Evolutionary conservation across 305 asterid species (phyloP).

Genomic region (Withania somnifera): DNA sequence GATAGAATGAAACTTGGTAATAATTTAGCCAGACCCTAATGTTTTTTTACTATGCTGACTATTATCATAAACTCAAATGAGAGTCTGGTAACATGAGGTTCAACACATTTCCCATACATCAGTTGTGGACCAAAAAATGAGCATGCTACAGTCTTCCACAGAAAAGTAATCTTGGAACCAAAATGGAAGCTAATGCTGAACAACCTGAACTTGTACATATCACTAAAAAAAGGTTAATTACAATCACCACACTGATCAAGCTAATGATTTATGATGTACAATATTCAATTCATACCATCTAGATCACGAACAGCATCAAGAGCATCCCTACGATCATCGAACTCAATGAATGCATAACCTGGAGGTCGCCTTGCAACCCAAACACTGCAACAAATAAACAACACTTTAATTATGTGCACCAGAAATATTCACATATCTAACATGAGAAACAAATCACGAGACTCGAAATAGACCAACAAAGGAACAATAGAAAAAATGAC

Average conservation of each 20-base stretch:
- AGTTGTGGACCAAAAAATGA: neutral
- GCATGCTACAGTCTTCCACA: neutral
- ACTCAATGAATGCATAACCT: constrained; percentile 50
- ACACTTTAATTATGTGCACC: neutral
- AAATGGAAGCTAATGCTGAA: neutral
- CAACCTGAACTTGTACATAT: neutral
- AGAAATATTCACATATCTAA: neutral
- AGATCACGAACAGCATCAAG: constrained; percentile 35
- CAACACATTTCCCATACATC: neutral
- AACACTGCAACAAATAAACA: constrained; percentile 18
- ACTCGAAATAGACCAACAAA: neutral
- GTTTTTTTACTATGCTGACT: neutral
- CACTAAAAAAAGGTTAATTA: neutral
- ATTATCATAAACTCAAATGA: neutral
- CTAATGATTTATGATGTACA: neutral
- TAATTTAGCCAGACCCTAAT: neutral
- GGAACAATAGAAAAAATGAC: neutral
- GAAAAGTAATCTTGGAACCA: neutral
- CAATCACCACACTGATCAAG: neutral
- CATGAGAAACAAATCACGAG: neutral
- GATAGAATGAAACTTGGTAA: neutral
- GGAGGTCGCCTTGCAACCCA: constrained; percentile 60
- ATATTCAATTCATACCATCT: constrained; percentile 29
- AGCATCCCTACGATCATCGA: constrained; percentile 47
- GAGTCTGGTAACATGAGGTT: neutral